Evolutionary conservation across 345 rosid genomes (phyloP), one percentile per base, ranked within the genome.

Genomic region (Physaria fendleri): DNA sequence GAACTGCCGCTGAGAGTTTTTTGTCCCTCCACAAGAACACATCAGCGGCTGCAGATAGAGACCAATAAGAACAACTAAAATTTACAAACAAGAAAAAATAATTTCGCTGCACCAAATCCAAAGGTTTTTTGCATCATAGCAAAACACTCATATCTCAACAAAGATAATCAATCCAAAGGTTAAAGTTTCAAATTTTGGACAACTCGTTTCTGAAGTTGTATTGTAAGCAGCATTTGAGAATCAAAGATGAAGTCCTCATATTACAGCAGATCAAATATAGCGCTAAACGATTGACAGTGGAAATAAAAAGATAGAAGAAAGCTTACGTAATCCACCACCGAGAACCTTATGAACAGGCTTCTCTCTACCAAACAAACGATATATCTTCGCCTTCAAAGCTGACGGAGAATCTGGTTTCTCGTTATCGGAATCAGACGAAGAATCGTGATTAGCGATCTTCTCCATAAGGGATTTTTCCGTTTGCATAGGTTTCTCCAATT

Each of bases 21-120:
- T 90, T 90, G 73, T 90, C 79, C 70, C 86, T 84, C 95, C 97
- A 87, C 75, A 90, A 72, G 16, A 90, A 74, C 71, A 87, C 85
- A 87, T 90, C 95, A 49, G 97, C 97, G 38, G 86, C 93, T 84
- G 77, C 38, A 7, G 33, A 65, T 62, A 27, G 18, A 59, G 28
- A 27, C 28, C 29, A 28, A 16, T 38, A 2, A 23, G 24, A 3
- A 47, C 16, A 27, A n/a, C 2, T 13, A 35, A 42, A 42, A 54
- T 28, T 30, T 21, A 27, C 22, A 56, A 55, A 5, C 13, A n/a
- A 0, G n/a, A n/a, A 0, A 32, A 15, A 2, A 46, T 43, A 2
- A 30, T 4, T n/a, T 11, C 50, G 5, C 5, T 23, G 23, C 43
- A 15, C 15, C 28, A 42, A 29, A 18, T 22, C 64, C 44, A 59